Evolutionary conservation across 106 monocot genomes (phyloP), one percentile per base, ranked within the genome.

Genomic region (Xerophyta viscosa): DNA sequence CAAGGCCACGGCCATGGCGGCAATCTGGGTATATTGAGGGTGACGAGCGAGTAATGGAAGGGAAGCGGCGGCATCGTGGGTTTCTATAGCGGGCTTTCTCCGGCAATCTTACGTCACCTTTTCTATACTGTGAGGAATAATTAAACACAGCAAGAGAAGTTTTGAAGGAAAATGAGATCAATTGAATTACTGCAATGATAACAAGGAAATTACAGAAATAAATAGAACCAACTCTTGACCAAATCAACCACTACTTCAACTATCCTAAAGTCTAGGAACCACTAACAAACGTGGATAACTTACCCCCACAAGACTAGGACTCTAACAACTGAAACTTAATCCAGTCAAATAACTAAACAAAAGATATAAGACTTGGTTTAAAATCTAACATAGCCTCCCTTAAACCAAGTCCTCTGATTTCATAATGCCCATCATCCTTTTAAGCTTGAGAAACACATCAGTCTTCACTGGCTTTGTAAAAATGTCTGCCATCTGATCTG

Each of bases 81-180:
- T 8, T 56, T 87, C 42, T 94, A 84, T 67, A 68, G 56, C 24
- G 93, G 93, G 13, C 71, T 87, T 11, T 56, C 83, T 11, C 80
- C 93, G 0, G 93, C 93, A 30, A 19, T 93, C 31, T 55, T 88
- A 20, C 79, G 93, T 37, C 93, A 93, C 43, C 62, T 93, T 43
- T 68, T 93, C 57, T n/a, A n/a, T n/a, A n/a, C n/a, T n/a, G n/a
- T n/a, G n/a, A n/a, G n/a, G n/a, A n/a, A n/a, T n/a, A n/a, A n/a
- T n/a, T n/a, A n/a, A n/a, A n/a, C n/a, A n/a, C n/a, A n/a, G n/a
- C n/a, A n/a, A n/a, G n/a, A n/a, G n/a, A n/a, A n/a, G n/a, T n/a
- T n/a, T n/a, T n/a, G n/a, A n/a, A n/a, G n/a, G n/a, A n/a, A n/a
- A n/a, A n/a, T n/a, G n/a, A n/a, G n/a, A n/a, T n/a, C n/a, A n/a